These are phyloP conservation scores for Hanseniaspora nectarophila DNA, from an alignment of 805 yeast species.

Conservation along the genomic window DNA sequence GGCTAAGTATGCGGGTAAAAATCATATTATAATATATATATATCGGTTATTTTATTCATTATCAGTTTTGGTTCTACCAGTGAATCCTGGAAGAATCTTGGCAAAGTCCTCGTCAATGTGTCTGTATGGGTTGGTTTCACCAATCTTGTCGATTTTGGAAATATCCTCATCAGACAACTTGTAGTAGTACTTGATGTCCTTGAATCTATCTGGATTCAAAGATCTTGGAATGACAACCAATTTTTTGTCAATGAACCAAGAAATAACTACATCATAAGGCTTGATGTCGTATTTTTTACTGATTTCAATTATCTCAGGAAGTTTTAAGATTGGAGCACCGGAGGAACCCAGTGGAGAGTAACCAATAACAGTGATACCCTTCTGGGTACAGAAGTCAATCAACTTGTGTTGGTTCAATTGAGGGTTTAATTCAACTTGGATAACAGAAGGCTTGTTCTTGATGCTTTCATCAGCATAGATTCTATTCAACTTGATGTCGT, in stretches of 20 bases:
- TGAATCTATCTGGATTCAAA: constrained; percentile 50
- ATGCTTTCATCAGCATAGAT: constrained; percentile 31
- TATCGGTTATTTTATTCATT: not conserved
- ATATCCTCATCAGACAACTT: constrained; percentile 35
- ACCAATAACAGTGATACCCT: constrained; percentile 44
- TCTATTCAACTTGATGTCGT: constrained; percentile 31
- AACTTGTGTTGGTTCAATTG: constrained; percentile 53
- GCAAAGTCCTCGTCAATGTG: constrained; percentile 26
- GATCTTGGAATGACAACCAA: constrained; percentile 60
- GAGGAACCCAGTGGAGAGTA: constrained; percentile 54
- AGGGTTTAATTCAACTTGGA: constrained; percentile 66
- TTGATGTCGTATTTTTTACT: constrained; percentile 46
- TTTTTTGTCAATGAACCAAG: constrained; percentile 54
- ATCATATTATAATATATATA: no score
- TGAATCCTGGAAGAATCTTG: constrained; percentile 24
- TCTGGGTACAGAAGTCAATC: constrained; percentile 38
- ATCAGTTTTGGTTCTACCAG: constrained; percentile 17
- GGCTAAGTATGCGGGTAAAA: not conserved
- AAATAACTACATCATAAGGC: constrained; percentile 46
- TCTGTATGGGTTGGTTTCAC: constrained; percentile 26
- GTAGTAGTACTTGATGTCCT: constrained; percentile 29
- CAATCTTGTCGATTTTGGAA: constrained; percentile 27
- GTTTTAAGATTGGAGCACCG: constrained; percentile 51
- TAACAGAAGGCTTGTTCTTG: constrained; percentile 40
- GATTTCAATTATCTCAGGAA: constrained; percentile 39